Base-by-base conservation (phyloP, 768 basidiomycete genomes). In the Rhodotorula taiwanensis region DNA sequence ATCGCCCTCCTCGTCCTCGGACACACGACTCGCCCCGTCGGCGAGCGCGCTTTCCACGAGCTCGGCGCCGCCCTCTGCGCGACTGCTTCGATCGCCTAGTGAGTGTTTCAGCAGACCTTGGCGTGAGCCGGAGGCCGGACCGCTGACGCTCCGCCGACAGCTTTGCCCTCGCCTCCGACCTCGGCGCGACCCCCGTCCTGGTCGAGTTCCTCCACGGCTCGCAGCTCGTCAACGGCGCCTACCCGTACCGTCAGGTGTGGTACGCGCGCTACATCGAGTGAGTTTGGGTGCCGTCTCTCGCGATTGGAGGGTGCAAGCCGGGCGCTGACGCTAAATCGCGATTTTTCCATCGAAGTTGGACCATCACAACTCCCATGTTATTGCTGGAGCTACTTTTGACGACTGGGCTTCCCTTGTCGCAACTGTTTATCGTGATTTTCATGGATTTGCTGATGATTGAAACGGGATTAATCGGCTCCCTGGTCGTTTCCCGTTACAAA, bases 111-210 rank as follows among this genome's bases (percentile, higher is more conserved):
- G 21, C 1, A 27, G 13, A n/a, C n/a, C n/a, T n/a, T n/a, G n/a
- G n/a, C n/a, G n/a, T n/a, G n/a, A n/a, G n/a, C n/a, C n/a, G n/a
- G n/a, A n/a, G n/a, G n/a, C n/a, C n/a, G n/a, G n/a, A n/a, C n/a
- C n/a, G n/a, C n/a, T n/a, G n/a, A n/a, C n/a, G n/a, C n/a, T n/a
- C n/a, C n/a, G n/a, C n/a, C 16, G n/a, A 5, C 36, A 61, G 55
- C 75, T 82, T 81, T 72, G 75, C 78, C 18, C 82, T 83, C 82
- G 83, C 82, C 0, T 82, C 81, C 25, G 77, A 83, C 70, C 76
- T 83, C 43, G 83, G 83, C 18, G 75, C 74, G 47, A 79, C 81
- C 0, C 76, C 80, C 42, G 70, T 83, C 65, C 59, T 45, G 23
- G 77, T 79, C 44, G 80, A 81, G 67, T 82, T 79, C 71, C 69